Evolutionary conservation across 2,329 filamentous ascomycete species (phyloP).

Genomic region (Microascus cirrosus): DNA sequence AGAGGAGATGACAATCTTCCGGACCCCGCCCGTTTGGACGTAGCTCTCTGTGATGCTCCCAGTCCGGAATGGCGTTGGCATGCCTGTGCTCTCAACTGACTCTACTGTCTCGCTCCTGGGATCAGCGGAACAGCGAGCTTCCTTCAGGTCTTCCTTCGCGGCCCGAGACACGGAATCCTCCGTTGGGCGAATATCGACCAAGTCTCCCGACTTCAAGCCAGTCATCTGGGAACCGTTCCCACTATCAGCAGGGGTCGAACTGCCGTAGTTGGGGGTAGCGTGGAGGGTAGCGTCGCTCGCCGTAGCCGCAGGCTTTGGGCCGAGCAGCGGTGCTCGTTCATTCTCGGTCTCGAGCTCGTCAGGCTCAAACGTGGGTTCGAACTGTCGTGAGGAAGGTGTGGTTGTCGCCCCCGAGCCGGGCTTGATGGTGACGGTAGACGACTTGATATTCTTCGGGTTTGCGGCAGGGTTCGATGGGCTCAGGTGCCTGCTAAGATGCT

Average conservation of each 20-base stretch:
- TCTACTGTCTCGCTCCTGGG: neutral
- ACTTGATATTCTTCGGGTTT: slow-evolving; percentile 50
- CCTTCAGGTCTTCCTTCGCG: neutral
- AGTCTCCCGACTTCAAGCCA: neutral
- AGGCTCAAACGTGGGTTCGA: slow-evolving; percentile 7
- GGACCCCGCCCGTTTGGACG: slow-evolving; percentile 62
- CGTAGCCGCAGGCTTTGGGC: neutral
- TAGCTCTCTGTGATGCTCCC: slow-evolving; percentile 72
- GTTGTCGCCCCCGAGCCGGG: slow-evolving; percentile 7
- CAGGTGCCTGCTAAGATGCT: slow-evolving; percentile 48
- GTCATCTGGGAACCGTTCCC: neutral
- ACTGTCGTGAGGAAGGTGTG: neutral
- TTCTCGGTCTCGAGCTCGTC: slow-evolving; percentile 7
- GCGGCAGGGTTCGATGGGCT: slow-evolving; percentile 57
- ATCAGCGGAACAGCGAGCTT: neutral
- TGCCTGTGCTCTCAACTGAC: neutral
- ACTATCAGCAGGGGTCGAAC: neutral
- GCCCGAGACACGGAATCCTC: neutral
- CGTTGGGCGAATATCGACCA: neutral
- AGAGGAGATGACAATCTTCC: slow-evolving; percentile 55
- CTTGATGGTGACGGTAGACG: slow-evolving; percentile 58
- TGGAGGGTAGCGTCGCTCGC: neutral
- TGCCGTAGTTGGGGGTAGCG: neutral
- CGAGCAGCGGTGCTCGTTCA: slow-evolving; percentile 17
- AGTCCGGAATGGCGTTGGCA: neutral